Evolutionary conservation across 371 early-diverging fungal species (phyloP).

Genomic region (Apophysomyces trapeziformis): DNA sequence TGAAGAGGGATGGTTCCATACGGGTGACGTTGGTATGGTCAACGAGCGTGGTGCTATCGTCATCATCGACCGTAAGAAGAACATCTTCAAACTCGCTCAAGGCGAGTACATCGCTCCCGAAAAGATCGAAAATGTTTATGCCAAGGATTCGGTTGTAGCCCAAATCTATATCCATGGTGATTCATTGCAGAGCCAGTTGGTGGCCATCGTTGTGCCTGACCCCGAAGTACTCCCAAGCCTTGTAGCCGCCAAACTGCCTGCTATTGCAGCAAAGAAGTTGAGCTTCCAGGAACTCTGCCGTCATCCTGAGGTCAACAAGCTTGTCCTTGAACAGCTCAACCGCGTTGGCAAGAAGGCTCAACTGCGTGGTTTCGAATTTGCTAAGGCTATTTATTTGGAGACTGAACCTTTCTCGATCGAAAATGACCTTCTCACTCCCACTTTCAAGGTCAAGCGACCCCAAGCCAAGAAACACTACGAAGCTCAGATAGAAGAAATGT

Average conservation of each 20-base stretch:
- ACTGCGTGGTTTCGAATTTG: slow-evolving; percentile 62
- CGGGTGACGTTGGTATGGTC: slow-evolving; percentile 90
- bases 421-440: slow-evolving; percentile 65
- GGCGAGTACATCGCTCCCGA: slow-evolving; percentile 99
- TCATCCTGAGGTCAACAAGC: slow-evolving; percentile 57
- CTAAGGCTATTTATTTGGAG: slow-evolving; percentile 58
- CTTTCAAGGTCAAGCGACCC: slow-evolving; percentile 80
- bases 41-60: slow-evolving; percentile 66
- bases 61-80: slow-evolving; percentile 97
- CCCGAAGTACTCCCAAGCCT: slow-evolving; percentile 49
- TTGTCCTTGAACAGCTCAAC: slow-evolving; percentile 65
- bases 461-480: slow-evolving; percentile 69
- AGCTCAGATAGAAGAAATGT: background rate
- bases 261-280: slow-evolving; percentile 1
- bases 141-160: slow-evolving; percentile 59
- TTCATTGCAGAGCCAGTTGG: slow-evolving; percentile 76
- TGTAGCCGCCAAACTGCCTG: slow-evolving; percentile 24
- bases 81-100: slow-evolving; percentile 95
- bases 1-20: slow-evolving; percentile 91
- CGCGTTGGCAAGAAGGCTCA: slow-evolving; percentile 60
- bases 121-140: slow-evolving; percentile 83
- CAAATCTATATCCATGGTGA: slow-evolving; percentile 87
- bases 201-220: slow-evolving; percentile 88
- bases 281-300: slow-evolving; percentile 54
- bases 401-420: slow-evolving; percentile 61